A percentile compares a stretch with the other conserved stretches of the same genome.
Conservation (phyloP, 169 alveolate species). For the Plasmodium falciparum region DNA sequence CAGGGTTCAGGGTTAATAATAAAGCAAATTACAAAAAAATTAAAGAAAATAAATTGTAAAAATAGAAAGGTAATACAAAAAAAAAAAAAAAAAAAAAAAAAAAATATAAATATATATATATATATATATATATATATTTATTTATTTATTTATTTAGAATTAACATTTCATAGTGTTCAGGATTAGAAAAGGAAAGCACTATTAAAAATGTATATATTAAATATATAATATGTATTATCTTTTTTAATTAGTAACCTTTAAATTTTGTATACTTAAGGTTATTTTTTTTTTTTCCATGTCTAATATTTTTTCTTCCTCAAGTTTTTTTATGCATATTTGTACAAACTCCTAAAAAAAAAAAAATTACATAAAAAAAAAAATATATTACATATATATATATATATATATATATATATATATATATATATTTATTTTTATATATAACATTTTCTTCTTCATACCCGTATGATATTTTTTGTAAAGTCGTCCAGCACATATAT, state of each 20-base stretch:
- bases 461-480: constrained; percentile 61
- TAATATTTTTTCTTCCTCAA: constrained; percentile 64
- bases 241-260: constrained; percentile 36
- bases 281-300: constrained; percentile 66
- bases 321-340: constrained; percentile 52
- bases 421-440: background rate
- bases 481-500: constrained; percentile 24
- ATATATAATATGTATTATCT: too few species aligned
- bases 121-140: too few species aligned
- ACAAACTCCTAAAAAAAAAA: constrained; percentile 55
- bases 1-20: too few species aligned
- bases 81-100: too few species aligned
- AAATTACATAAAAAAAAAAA: background rate
- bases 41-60: too few species aligned
- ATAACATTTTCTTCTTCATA: background rate
- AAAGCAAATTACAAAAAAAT: too few species aligned
- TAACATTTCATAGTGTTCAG: too few species aligned
- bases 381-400: background rate
- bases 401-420: background rate
- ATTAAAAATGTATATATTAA: too few species aligned
- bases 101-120: too few species aligned
- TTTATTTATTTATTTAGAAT: too few species aligned
- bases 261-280: constrained; percentile 45
- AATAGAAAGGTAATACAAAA: too few species aligned
- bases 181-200: too few species aligned